A percentile compares a stretch with the other conserved stretches of the same genome.
Evolutionary conservation across 352 stramenopile genomes (phyloP).

Genomic region (Globisporangium abappressorium): DNA sequence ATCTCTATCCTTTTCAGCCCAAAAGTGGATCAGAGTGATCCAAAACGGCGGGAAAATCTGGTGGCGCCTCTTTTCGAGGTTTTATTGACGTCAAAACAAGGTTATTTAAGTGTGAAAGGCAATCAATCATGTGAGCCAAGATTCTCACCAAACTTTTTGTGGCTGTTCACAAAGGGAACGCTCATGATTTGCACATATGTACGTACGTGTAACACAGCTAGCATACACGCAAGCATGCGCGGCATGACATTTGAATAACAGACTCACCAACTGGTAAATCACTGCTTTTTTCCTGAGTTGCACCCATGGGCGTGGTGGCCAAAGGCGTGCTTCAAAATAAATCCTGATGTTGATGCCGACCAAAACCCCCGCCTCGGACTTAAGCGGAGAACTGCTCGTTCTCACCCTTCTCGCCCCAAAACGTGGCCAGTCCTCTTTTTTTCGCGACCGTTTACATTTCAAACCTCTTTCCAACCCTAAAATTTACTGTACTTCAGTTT

Average conservation of each 20-base stretch:
- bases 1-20: background rate
- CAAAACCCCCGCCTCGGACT: background rate
- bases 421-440: background rate
- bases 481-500: background rate
- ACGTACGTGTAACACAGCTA: background rate
- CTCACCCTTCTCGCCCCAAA: background rate
- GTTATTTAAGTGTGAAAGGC: background rate
- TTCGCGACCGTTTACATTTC: background rate
- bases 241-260: background rate
- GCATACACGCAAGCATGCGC: background rate
- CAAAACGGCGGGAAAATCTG: background rate
- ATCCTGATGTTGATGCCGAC: slow-evolving; percentile 3
- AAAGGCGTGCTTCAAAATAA: background rate
- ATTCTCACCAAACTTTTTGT: background rate
- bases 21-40: background rate
- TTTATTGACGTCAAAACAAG: background rate
- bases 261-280: background rate
- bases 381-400: background rate
- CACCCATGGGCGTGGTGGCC: background rate
- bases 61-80: background rate
- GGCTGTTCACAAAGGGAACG: background rate
- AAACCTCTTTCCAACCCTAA: background rate
- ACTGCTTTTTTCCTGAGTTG: background rate
- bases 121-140: background rate
- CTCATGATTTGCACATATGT: background rate